phyloP scores from a whole-genome alignment of 1,284 basidiomycete species.

The Sanghuangporus sanghuang region DNA sequence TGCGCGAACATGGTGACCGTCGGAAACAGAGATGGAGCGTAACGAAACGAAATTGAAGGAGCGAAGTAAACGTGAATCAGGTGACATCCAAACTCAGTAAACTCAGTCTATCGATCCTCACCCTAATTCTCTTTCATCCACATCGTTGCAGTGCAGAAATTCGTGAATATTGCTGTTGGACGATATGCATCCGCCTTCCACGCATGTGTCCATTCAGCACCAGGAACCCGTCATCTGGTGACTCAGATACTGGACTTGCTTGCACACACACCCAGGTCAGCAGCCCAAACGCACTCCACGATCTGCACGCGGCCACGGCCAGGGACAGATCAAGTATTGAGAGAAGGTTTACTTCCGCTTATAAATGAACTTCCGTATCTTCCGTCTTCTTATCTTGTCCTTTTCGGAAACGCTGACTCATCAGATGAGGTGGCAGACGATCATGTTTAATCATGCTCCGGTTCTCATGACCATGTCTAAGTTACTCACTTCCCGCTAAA shows the following conservation, averaged over 20 bases:
- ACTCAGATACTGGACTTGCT: not conserved
- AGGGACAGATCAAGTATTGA: not conserved
- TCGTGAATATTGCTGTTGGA: not conserved
- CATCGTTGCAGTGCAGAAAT: not conserved
- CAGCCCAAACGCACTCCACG: not conserved
- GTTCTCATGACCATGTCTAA: not conserved
- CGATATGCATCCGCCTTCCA: not conserved
- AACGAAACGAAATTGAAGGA: not conserved
- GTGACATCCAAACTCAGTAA: not conserved
- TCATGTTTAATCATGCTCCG: not conserved
- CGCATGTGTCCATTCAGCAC: not conserved
- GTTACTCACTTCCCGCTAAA: too few relatives aligned
- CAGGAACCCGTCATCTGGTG: not conserved
- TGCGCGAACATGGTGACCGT: not conserved
- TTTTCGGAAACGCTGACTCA: not conserved
- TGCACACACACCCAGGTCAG: not conserved
- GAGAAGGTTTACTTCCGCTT: not conserved
- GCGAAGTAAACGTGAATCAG: not conserved
- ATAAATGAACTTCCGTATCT: not conserved
- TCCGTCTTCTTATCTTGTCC: not conserved
- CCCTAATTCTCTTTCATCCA: not conserved
- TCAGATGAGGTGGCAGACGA: not conserved
- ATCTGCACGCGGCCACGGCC: not conserved
- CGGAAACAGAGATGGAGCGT: not conserved
- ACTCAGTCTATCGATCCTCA: not conserved